phyloP scores from a whole-genome alignment of 495 filamentous ascomycete genomes.

The Aeminium ludgeri region DNA sequence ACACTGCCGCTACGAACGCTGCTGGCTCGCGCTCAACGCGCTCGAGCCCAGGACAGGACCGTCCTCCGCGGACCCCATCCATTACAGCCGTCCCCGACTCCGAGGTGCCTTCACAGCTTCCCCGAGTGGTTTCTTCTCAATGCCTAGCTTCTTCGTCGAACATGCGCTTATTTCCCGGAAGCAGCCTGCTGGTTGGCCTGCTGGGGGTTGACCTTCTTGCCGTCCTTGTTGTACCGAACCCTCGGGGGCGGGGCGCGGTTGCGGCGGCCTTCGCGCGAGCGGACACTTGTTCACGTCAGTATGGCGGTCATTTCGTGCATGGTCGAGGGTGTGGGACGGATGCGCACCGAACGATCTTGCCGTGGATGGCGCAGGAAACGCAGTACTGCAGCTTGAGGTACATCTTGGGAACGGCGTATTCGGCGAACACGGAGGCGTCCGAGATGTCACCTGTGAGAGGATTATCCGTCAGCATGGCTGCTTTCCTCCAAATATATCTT shows the following conservation, averaged over 20 bases:
- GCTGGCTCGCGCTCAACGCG: too few species aligned
- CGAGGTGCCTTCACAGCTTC: too few species aligned
- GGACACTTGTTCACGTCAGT: conserved; percentile 51
- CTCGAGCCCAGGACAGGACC: too few species aligned
- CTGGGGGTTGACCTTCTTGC: conserved; percentile 97
- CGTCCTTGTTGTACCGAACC: conserved; percentile 99
- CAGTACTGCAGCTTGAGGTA: conserved; percentile 99
- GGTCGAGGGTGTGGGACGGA: too few species aligned
- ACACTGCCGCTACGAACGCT: too few species aligned
- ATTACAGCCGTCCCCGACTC: too few species aligned
- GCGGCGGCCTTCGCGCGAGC: conserved; percentile 88
- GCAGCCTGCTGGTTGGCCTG: conserved; percentile 49
- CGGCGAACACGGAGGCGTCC: conserved; percentile 94
- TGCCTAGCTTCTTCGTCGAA: too few species aligned
- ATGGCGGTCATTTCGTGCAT: background rate
- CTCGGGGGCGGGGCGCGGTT: conserved; percentile 96
- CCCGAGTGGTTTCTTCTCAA: too few species aligned
- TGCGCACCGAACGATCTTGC: conserved; percentile 99
- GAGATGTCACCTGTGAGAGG: conserved; percentile 82
- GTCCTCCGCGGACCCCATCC: too few species aligned
- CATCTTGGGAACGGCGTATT: conserved; percentile 99
- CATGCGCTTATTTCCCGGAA: too few species aligned
- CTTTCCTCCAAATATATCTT: too few species aligned
- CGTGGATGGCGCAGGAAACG: conserved; percentile 98
- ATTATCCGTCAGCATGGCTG: background rate